phyloP scores from a whole-genome alignment of 1,139 yeast species.

The Scheffersomyces illinoinensis region DNA sequence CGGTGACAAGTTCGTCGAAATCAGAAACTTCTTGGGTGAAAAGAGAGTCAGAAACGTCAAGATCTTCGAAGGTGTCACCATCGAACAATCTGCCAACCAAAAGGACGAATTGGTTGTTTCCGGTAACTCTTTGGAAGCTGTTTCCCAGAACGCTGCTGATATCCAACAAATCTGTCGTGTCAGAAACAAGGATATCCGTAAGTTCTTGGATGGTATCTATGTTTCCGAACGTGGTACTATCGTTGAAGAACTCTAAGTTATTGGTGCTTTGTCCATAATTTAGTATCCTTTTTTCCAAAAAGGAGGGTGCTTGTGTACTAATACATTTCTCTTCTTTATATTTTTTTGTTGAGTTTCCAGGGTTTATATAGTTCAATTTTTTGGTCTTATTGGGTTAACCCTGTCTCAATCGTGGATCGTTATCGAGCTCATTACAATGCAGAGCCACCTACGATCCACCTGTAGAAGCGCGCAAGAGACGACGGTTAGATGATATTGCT shows the following conservation, averaged over 20 bases:
- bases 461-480: slow-evolving; percentile 15
- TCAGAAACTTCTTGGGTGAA: slow-evolving; percentile 99
- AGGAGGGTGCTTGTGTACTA: slow-evolving; percentile 17
- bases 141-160: slow-evolving; percentile 98
- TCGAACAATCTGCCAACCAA: slow-evolving; percentile 77
- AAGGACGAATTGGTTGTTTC: slow-evolving; percentile 92
- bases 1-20: slow-evolving; percentile 79
- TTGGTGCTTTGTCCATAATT: slow-evolving; percentile 2
- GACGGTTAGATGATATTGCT: neutral
- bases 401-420: slow-evolving; percentile 51
- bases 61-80: slow-evolving; percentile 85
- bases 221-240: slow-evolving; percentile 95
- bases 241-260: slow-evolving; percentile 58
- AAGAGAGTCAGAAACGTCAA: slow-evolving; percentile 89
- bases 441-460: slow-evolving; percentile 65
- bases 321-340: slow-evolving; percentile 22
- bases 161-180: slow-evolving; percentile 98
- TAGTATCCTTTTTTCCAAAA: neutral
- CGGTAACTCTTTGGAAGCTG: slow-evolving; percentile 98
- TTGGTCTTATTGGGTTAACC: slow-evolving; percentile 32
- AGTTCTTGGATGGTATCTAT: slow-evolving; percentile 99
- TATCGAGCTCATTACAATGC: slow-evolving; percentile 52
- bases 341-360: slow-evolving; percentile 14
- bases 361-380: slow-evolving; percentile 31
- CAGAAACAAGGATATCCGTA: slow-evolving; percentile 99